Base-by-base conservation (phyloP, 768 basidiomycete species). In the Phanerochaete sordida region DNA sequence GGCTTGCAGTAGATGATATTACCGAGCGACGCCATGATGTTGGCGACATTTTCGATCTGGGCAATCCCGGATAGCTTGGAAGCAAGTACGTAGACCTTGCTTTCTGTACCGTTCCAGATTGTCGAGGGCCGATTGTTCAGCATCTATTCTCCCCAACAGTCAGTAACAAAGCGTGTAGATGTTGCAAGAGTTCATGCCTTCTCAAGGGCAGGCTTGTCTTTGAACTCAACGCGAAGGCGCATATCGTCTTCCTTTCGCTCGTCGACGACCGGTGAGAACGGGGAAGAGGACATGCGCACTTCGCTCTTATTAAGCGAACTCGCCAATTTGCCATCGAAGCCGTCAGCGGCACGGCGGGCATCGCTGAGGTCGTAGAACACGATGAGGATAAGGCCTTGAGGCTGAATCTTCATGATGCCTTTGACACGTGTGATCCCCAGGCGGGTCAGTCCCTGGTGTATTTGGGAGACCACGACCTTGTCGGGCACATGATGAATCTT, bases 341-440 rank as follows among this genome's bases (percentile, higher is more conserved):
- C 19, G 15, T 21, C 7, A 39, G 53, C 53, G 3, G 53, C 19
- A 8, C 39, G n/a, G 26, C 39, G 39, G 31, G 35, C 53, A 16
- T 54, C 53, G 53, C 52, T 19, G 1, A 43, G 33, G 35, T 54
- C 53, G 35, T 54, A 54, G 37, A 54, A 54, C 12, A 54, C 35
- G 26, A 54, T 26, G 37, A 54, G 35, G 5, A 43, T 43, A 23
- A 28, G 24, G 21, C 23, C n/a, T 54, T 27, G 35, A 12, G 35
- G 53, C 21, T 54, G 35, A 5, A 54, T 7, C 9, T 23, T 19
- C 16, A 54, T n/a, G 37, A 27, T 43, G 35, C 33, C 39, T 26
- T 54, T 37, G 53, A 35, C 16, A 15, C 50, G 19, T 2, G 50
- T 33, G 35, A 48, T 23, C 4, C 47, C 47, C 5, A 48, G 47